phyloP scores from a whole-genome alignment of 73 alveolate genomes.

The Durusdinium trenchii region DNA sequence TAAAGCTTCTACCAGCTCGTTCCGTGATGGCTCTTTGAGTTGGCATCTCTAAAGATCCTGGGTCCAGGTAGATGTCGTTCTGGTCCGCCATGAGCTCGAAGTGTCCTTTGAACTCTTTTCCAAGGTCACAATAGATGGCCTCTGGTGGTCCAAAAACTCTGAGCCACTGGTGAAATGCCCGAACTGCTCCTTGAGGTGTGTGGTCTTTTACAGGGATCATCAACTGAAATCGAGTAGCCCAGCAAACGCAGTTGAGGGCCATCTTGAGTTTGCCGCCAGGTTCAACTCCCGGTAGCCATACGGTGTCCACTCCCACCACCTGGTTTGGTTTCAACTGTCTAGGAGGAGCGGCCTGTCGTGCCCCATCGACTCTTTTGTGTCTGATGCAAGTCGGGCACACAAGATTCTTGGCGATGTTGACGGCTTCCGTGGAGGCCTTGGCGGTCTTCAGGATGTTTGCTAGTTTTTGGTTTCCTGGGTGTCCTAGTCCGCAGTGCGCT shows the following conservation, averaged over 20 bases:
- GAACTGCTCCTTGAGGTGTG: background rate
- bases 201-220: background rate
- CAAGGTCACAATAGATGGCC: background rate
- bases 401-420: background rate
- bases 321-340: background rate
- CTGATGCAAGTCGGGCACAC: background rate
- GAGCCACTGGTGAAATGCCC: background rate
- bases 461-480: background rate
- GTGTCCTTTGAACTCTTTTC: background rate
- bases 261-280: background rate
- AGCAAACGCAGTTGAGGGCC: background rate
- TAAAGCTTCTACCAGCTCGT: background rate
- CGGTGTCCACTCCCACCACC: slow-evolving; percentile 4
- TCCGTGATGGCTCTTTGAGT: background rate
- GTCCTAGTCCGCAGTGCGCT: slow-evolving; percentile 25
- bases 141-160: background rate
- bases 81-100: background rate
- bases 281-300: background rate
- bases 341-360: background rate
- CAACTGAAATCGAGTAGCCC: slow-evolving; percentile 36
- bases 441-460: background rate
- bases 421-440: background rate
- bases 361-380: background rate
- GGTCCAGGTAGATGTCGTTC: background rate
- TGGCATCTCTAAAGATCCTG: background rate